Evolutionary conservation across 768 basidiomycete genomes (phyloP), one percentile per base, ranked within the genome.

Genomic region (Pluteus cervinus): DNA sequence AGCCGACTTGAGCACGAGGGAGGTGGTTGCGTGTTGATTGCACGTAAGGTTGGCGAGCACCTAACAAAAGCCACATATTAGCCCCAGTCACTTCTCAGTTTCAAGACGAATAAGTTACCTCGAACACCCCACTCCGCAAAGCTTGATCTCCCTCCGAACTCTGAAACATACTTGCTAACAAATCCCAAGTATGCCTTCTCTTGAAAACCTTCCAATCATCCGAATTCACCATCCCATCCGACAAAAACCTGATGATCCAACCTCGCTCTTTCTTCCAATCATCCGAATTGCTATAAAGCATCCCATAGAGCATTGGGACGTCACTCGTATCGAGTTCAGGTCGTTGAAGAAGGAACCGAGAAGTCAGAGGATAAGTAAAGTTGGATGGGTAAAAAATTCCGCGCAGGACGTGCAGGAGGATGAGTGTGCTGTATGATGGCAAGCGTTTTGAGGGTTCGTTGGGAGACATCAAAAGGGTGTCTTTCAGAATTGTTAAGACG

Each of bases 281-380:
- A 26, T 86, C 82, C 15, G 69, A 71, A 41, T 65, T 73, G 48
- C 85, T 88, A 54, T 90, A 96, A 3, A 97, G 66, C 79, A 94
- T 82, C 8, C 68, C 68, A 51, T 88, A 97, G 4, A 99, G 61
- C 80, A 97, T 80, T 0, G 94, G 94, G 0, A 97, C 87, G 51
- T 97, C 93, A 1, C 62, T 65, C 1, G 64, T 62, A 50, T 97
- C 93, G 5, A 97, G 62, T 38, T 79, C 73, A 1, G 90, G 82
- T 2, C 94, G 78, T 57, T 96, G 92, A 0, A 98, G 73, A 4
- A 98, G 73, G 69, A 96, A 97, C 4, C 86, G 75, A 1, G 87
- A 79, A 1, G 83, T 86, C 11, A 83, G 62, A 0, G 93, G 90
- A 53, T 94, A 98, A 29, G 88, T 79, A 57, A 90, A 87, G 35